A percentile compares a stretch with the other conserved stretches of the same genome.
phyloP scores from a whole-genome alignment of 2,329 filamentous ascomycete species.

The Pseudogymnoascus sp. region DNA sequence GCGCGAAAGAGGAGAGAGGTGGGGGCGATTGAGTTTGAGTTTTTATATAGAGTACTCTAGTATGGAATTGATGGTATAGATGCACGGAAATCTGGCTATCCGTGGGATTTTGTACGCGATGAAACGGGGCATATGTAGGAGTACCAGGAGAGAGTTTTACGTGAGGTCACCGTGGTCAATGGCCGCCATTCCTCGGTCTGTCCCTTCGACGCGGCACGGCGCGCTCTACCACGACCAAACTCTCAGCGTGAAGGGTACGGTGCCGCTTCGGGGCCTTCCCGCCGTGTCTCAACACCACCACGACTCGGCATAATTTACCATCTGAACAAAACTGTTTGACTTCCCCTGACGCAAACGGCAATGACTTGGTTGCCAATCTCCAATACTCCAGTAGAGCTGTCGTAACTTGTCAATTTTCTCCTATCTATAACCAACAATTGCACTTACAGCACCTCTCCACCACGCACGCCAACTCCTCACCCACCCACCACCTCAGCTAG shows the following conservation, averaged over 20 bases:
- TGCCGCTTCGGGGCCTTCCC: background rate
- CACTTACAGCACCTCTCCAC: background rate
- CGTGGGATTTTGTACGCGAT: background rate
- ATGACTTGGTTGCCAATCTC: background rate
- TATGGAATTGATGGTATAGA: background rate
- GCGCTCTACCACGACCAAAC: background rate
- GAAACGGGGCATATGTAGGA: background rate
- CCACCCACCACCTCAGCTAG: background rate
- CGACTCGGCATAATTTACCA: background rate
- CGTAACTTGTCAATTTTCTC: background rate
- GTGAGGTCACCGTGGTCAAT: background rate
- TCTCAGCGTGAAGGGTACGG: background rate
- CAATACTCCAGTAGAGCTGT: background rate
- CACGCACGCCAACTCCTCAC: background rate
- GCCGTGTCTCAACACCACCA: background rate
- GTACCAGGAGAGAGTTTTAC: background rate
- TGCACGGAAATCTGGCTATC: background rate
- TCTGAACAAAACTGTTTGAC: background rate
- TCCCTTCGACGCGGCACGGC: background rate
- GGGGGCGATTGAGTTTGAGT: background rate
- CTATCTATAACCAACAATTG: background rate
- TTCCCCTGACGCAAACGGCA: background rate
- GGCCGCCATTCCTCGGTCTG: background rate
- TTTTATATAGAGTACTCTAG: background rate
- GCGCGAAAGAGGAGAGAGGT: background rate